These are phyloP conservation scores for Narthecium ossifragum DNA, from an alignment of 106 monocot species.

Conservation along the genomic window DNA sequence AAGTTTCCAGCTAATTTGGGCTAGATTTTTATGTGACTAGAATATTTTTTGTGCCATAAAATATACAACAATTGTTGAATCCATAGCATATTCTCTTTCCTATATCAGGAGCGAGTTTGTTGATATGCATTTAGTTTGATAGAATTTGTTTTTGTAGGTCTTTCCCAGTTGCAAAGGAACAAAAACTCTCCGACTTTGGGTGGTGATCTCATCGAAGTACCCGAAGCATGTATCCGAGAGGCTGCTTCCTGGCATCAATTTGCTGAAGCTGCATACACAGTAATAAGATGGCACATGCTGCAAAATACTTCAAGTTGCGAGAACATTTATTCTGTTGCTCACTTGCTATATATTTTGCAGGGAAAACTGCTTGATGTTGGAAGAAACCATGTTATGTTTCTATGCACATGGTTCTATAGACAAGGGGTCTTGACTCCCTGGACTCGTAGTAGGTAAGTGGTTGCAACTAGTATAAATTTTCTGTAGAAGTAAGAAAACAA, in stretches of 20 bases:
- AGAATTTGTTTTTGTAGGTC: slow-evolving; percentile 39
- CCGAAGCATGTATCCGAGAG: slow-evolving; percentile 49
- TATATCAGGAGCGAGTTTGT: no score
- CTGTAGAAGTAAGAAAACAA: no score
- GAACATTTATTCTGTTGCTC: neutral
- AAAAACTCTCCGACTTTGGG: slow-evolving; percentile 25
- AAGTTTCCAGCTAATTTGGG: no score
- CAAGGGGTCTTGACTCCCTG: slow-evolving; percentile 95
- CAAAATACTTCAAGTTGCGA: neutral
- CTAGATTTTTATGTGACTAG: no score
- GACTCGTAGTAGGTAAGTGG: slow-evolving; percentile 59
- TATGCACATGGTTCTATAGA: slow-evolving; percentile 86
- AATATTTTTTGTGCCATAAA: no score
- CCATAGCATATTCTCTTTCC: no score
- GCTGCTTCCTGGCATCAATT: slow-evolving; percentile 70
- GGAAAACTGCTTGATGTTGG: slow-evolving; percentile 96
- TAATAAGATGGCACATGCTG: slow-evolving; percentile 15
- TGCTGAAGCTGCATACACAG: slow-evolving; percentile 99
- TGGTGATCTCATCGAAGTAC: slow-evolving; percentile 49
- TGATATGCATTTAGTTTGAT: neutral
- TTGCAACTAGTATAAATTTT: no score
- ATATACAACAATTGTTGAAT: no score
- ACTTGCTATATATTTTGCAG: no score
- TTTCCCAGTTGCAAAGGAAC: slow-evolving; percentile 74
- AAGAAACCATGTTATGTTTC: slow-evolving; percentile 87